These are phyloP conservation scores for Sporisorium exsertum DNA, from an alignment of 1,284 basidiomycete genomes.

Conservation along the genomic window DNA sequence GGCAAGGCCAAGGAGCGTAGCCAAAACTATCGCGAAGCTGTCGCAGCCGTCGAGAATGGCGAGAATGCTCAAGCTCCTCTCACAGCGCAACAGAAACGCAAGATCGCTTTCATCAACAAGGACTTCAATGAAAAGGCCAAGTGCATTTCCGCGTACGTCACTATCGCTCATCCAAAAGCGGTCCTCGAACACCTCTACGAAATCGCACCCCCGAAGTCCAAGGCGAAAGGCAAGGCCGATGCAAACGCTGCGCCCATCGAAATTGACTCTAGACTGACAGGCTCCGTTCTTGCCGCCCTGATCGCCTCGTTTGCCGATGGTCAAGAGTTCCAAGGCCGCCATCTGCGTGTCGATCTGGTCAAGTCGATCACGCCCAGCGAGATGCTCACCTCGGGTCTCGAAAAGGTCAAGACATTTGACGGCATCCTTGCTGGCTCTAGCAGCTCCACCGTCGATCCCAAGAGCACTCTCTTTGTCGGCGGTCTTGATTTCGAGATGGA, in stretches of 20 bases:
- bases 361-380: slow-evolving; percentile 53
- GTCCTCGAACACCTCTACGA: slow-evolving; percentile 41
- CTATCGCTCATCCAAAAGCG: slow-evolving; percentile 52
- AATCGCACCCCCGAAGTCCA: slow-evolving; percentile 31
- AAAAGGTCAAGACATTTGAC: slow-evolving; percentile 54
- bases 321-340: slow-evolving; percentile 78
- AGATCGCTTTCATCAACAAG: slow-evolving; percentile 91
- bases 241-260: slow-evolving; percentile 7
- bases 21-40: slow-evolving; percentile 76
- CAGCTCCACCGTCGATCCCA: slow-evolving; percentile 69
- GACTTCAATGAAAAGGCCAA: slow-evolving; percentile 72
- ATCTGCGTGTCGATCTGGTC: slow-evolving; percentile 65
- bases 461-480: slow-evolving; percentile 87
- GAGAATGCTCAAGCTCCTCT: slow-evolving; percentile 73
- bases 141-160: slow-evolving; percentile 65
- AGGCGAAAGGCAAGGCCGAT: slow-evolving; percentile 25
- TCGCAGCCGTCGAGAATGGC: slow-evolving; percentile 66
- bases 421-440: slow-evolving; percentile 44
- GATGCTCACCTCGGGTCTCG: slow-evolving; percentile 60
- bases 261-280: slow-evolving; percentile 52
- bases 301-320: slow-evolving; percentile 79
- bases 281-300: slow-evolving; percentile 75
- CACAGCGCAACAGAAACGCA: slow-evolving; percentile 87
- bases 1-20: slow-evolving; percentile 71
- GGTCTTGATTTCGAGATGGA: slow-evolving; percentile 91